Evolutionary conservation across 306 rosid species (phyloP).

Genomic region (Cicer bijugum): DNA sequence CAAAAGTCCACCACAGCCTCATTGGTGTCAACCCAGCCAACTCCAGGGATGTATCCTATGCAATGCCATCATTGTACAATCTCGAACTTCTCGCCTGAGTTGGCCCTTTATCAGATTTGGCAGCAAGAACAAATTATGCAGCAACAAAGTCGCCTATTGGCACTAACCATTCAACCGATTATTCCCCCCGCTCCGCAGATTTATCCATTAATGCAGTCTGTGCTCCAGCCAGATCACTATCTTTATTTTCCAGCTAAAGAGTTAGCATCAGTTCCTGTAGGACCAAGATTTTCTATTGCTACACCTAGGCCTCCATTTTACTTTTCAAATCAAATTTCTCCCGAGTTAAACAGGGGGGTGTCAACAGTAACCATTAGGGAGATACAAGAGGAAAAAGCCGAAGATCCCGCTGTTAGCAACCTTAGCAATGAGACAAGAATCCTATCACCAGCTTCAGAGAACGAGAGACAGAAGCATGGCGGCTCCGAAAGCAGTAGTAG

Average conservation of each 20-base stretch:
- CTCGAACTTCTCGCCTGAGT: conserved; percentile 61
- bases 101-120: conserved; percentile 73
- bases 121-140: conserved; percentile 70
- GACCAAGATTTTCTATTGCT: conserved; percentile 57
- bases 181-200: conserved; percentile 56
- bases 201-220: conserved; percentile 69
- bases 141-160: conserved; percentile 60
- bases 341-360: conserved; percentile 53
- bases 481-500: conserved; percentile 44
- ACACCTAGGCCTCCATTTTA: conserved; percentile 61
- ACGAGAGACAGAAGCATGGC: conserved; percentile 49
- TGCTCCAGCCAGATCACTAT: conserved; percentile 59
- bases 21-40: conserved; percentile 48
- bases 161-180: conserved; percentile 60
- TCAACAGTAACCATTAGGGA: conserved; percentile 78
- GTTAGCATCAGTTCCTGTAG: conserved; percentile 54
- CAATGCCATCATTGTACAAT: conserved; percentile 57
- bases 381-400: conserved; percentile 69
- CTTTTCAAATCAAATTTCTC: conserved; percentile 54
- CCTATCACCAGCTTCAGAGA: conserved; percentile 47
- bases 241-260: conserved; percentile 64
- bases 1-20: conserved; percentile 47
- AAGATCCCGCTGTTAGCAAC: conserved; percentile 50
- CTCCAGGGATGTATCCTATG: conserved; percentile 48
- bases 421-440: conserved; percentile 44